Evolutionary conservation across 805 yeast species (phyloP).

Genomic region (Danielia oregonensis): DNA sequence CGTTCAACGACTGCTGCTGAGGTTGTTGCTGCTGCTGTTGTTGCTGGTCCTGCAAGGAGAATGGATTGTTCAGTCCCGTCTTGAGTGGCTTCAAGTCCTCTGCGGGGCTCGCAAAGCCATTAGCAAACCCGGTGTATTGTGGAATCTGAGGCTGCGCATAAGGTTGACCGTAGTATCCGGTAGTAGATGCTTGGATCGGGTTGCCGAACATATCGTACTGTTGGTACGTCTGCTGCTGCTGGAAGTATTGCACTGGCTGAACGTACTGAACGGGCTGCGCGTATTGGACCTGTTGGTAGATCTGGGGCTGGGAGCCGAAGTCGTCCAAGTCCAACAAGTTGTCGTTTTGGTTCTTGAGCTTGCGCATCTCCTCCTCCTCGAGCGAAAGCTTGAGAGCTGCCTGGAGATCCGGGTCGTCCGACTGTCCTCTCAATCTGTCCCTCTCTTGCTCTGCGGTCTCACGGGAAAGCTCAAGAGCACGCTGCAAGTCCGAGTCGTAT

Average conservation of each 20-base stretch:
- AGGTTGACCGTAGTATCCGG: constrained; percentile 44
- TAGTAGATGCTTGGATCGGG: constrained; percentile 54
- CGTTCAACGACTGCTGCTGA: constrained; percentile 23
- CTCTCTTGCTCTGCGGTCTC: constrained; percentile 83
- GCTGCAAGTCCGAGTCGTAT: constrained; percentile 71
- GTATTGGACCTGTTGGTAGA: constrained; percentile 23
- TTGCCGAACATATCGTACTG: constrained; percentile 66
- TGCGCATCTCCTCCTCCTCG: constrained; percentile 74
- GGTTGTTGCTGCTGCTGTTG: constrained; percentile 10
- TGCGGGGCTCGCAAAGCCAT: constrained; percentile 10
- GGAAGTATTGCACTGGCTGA: constrained; percentile 19
- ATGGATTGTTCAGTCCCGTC: constrained; percentile 79
- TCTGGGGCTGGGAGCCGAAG: constrained; percentile 14
- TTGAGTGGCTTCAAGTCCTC: constrained; percentile 48
- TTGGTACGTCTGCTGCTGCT: constrained; percentile 18
- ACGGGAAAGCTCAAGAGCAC: constrained; percentile 77
- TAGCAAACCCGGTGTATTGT: constrained; percentile 17
- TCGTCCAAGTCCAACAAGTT: constrained; percentile 55
- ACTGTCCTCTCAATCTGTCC: constrained; percentile 43
- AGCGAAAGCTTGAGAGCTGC: constrained; percentile 67
- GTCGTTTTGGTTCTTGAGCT: constrained; percentile 38
- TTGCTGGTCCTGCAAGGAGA: constrained; percentile 42
- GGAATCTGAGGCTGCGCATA: constrained; percentile 27
- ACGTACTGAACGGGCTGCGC: constrained; percentile 24
- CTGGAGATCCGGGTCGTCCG: constrained; percentile 57